Conservation (phyloP, 2,329 filamentous ascomycete genomes). For the Exophiala lecanii-corni region DNA sequence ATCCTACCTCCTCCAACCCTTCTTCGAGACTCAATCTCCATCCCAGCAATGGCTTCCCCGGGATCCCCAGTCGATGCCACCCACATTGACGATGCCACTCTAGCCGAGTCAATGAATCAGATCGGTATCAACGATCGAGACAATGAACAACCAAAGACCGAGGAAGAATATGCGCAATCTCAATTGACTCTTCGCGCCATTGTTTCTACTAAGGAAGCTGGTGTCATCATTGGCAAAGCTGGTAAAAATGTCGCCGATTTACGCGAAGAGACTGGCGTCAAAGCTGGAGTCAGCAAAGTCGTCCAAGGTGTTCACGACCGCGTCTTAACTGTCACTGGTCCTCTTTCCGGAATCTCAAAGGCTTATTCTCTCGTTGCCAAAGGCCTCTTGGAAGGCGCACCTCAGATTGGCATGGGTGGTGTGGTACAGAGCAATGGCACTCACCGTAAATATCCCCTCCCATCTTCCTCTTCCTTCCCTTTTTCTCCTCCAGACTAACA, state of each 20-base stretch:
- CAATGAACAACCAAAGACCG: conserved; percentile 81
- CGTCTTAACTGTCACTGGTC: conserved; percentile 89
- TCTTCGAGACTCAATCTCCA: conserved; percentile 28
- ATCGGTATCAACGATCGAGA: conserved; percentile 60
- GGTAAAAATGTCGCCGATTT: conserved; percentile 98
- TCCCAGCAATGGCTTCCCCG: conserved; percentile 54
- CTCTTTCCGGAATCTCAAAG: conserved; percentile 80
- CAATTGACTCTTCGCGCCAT: conserved; percentile 94
- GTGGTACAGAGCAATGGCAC: conserved; percentile 82
- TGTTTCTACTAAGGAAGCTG: conserved; percentile 97
- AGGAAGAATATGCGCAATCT: conserved; percentile 91
- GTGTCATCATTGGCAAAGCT: conserved; percentile 97
- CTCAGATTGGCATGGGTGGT: conserved; percentile 93
- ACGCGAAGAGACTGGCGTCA: conserved; percentile 94
- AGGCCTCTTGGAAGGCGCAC: conserved; percentile 85
- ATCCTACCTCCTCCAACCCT: conserved; percentile 27
- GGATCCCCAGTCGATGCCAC: conserved; percentile 51
- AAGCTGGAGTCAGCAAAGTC: conserved; percentile 97
- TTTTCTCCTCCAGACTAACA: conserved; percentile 20
- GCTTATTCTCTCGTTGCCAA: conserved; percentile 92
- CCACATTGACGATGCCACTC: conserved; percentile 56
- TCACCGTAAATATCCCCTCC: conserved; percentile 71
- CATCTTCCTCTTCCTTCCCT: conserved; percentile 1
- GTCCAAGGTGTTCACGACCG: conserved; percentile 96
- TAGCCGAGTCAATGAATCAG: conserved; percentile 60